Evolutionary conservation across 2,329 filamentous ascomycete species (phyloP), one percentile per base, ranked within the genome.

Genomic region (Alternaria sp.): DNA sequence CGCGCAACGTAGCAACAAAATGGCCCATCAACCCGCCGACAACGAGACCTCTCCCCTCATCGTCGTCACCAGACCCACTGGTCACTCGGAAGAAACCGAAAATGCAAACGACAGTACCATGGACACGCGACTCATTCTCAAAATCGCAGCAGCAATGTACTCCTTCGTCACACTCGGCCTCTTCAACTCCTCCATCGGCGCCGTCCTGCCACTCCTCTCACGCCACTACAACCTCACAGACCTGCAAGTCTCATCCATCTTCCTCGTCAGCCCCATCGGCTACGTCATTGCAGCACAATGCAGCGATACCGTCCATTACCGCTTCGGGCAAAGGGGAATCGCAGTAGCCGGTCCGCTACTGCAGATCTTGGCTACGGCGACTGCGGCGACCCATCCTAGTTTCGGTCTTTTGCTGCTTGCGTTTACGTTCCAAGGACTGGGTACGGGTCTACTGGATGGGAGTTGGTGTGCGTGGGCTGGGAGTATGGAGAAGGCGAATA

Each of bases 151-250:
- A 0, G 84, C 86, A 0, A 89, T 89, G 75, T 88, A 83, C 80
- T 84, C 83, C 7, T 87, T 90, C 63, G 71, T 87, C 6, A 83
- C 87, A 2, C 85, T 87, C 74, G 88, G 88, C 0, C 71, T 72
- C 7, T 73, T 73, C 65, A 71, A 58, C 28, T 73, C 68, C 21
- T 66, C 68, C 9, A 63, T 72, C 7, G 82, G 79, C 41, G 78
- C 78, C 6, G 70, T 79, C 49, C 76, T 82, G 0, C 77, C 76
- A 0, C 72, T 79, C 3, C 74, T 84, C 5, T 78, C 81, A 25
- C 58, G 60, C 0, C 74, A 83, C 59, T 85, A 85, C 67, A 33
- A 67, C 18, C 75, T 85, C 3, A 78, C 74, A 9, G 82, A 85
- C 54, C 70, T 81, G 1, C 75, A 78, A 21, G 83, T 84, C 0